Evolutionary conservation across 495 filamentous ascomycete species (phyloP).

Genomic region (Xylaria castorea): DNA sequence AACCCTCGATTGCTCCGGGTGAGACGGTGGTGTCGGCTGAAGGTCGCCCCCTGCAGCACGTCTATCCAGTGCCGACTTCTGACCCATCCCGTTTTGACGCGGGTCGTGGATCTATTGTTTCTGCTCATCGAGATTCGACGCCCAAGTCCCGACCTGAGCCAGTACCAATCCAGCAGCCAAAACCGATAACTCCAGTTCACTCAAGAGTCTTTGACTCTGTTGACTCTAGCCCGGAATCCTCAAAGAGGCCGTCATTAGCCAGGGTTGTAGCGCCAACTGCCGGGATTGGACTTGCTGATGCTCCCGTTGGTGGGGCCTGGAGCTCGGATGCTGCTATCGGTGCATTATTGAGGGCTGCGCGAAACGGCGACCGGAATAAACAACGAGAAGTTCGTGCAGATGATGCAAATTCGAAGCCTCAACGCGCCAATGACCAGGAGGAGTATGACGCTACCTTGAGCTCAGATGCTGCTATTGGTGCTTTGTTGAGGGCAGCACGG

Average conservation of each 20-base stretch:
- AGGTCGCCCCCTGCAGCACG: slow-evolving; percentile 37
- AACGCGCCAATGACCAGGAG: not conserved
- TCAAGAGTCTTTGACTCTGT: slow-evolving; percentile 50
- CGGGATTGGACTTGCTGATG: slow-evolving; percentile 57
- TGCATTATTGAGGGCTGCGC: slow-evolving; percentile 27
- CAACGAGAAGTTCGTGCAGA: slow-evolving; percentile 41
- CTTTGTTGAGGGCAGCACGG: slow-evolving; percentile 38
- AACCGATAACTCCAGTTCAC: slow-evolving; percentile 51
- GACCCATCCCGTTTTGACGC: slow-evolving; percentile 67
- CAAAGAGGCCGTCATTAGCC: slow-evolving; percentile 43
- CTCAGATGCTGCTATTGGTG: slow-evolving; percentile 48
- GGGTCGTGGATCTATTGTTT: slow-evolving; percentile 55
- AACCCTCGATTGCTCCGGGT: slow-evolving; percentile 31
- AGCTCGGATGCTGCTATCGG: slow-evolving; percentile 42
- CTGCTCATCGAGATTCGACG: slow-evolving; percentile 39
- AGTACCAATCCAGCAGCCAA: slow-evolving; percentile 55
- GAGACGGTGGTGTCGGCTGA: slow-evolving; percentile 43
- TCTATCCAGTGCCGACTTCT: slow-evolving; percentile 62
- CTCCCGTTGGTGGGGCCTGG: slow-evolving; percentile 49
- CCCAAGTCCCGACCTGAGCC: slow-evolving; percentile 41
- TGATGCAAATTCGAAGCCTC: not conserved
- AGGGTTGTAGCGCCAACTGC: slow-evolving; percentile 52
- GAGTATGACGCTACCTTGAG: not conserved
- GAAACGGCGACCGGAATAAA: slow-evolving; percentile 34
- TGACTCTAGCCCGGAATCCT: slow-evolving; percentile 36